Evolutionary conservation across 2,329 filamentous ascomycete genomes (phyloP).

Genomic region (Nigrograna mackinnonii): DNA sequence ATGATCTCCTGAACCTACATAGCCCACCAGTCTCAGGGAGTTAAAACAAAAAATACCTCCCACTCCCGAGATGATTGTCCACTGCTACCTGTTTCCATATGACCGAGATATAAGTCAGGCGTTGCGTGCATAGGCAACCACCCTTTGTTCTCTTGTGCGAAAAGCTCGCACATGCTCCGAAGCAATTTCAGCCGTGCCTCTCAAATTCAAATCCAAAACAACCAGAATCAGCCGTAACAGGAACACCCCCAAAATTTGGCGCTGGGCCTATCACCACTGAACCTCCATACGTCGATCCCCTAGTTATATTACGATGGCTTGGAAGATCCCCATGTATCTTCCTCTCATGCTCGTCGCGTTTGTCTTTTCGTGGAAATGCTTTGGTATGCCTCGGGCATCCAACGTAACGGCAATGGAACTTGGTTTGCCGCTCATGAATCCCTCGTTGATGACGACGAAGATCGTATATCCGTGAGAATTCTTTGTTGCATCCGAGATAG

Average conservation of each 20-base stretch:
- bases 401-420: background rate
- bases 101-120: too few relatives aligned
- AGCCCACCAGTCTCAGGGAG: too few relatives aligned
- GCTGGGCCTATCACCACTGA: background rate
- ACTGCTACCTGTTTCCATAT: too few relatives aligned
- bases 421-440: background rate
- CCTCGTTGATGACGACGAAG: conserved; percentile 5
- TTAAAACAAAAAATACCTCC: too few relatives aligned
- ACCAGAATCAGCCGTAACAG: background rate
- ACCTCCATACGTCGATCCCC: background rate
- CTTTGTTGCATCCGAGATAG: conserved; percentile 4
- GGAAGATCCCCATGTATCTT: conserved; percentile 5
- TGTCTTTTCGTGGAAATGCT: conserved; percentile 6
- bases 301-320: background rate
- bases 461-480: conserved; percentile 3
- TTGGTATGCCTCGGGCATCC: background rate
- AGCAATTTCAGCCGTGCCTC: too few relatives aligned
- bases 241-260: background rate
- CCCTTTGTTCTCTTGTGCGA: too few relatives aligned
- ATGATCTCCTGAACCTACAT: too few relatives aligned
- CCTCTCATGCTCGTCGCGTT: conserved; percentile 6
- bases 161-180: too few relatives aligned
- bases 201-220: background rate
- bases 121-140: too few relatives aligned
- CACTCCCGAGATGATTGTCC: too few relatives aligned